phyloP scores from a whole-genome alignment of 768 basidiomycete species.

The Hygrocybe punicea region DNA sequence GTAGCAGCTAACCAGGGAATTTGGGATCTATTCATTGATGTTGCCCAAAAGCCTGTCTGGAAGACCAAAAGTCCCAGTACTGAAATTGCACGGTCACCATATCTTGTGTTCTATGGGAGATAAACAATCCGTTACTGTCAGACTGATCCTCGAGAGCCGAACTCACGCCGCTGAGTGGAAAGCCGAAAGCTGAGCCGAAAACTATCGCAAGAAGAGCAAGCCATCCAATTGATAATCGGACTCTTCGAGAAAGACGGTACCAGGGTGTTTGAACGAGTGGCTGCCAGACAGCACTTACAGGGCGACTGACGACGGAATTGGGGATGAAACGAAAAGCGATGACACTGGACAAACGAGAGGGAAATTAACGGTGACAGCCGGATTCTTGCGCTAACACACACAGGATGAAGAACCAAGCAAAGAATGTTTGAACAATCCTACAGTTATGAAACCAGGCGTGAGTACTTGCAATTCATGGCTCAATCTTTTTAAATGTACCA shows the following conservation, averaged over 20 bases:
- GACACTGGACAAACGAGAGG: conserved; percentile 45
- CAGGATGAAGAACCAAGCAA: conserved; percentile 81
- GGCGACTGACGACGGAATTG: conserved; percentile 61
- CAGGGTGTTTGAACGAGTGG: conserved; percentile 66
- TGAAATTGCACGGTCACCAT: conserved; percentile 77
- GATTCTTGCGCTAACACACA: conserved; percentile 28
- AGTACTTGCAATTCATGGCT: background rate
- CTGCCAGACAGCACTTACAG: conserved; percentile 69
- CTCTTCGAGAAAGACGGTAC: conserved; percentile 49
- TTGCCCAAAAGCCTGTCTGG: conserved; percentile 68
- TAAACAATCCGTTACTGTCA: conserved; percentile 14
- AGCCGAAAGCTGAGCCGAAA: conserved; percentile 86
- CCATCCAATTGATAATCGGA: conserved; percentile 70
- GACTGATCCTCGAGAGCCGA: conserved; percentile 4
- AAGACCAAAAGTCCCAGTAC: conserved; percentile 78
- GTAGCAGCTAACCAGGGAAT: conserved; percentile 64
- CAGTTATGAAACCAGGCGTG: background rate
- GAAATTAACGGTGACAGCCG: background rate
- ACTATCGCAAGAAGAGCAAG: conserved; percentile 69
- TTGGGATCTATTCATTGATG: conserved; percentile 57
- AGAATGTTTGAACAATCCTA: conserved; percentile 78
- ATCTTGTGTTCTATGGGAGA: conserved; percentile 49
- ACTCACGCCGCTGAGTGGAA: conserved; percentile 54
- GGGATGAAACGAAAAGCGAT: conserved; percentile 87
- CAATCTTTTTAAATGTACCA: conserved; percentile 46